Evolutionary conservation across 495 filamentous ascomycete genomes (phyloP), one percentile per base, ranked within the genome.

Genomic region (Clavariopsis aquatica): DNA sequence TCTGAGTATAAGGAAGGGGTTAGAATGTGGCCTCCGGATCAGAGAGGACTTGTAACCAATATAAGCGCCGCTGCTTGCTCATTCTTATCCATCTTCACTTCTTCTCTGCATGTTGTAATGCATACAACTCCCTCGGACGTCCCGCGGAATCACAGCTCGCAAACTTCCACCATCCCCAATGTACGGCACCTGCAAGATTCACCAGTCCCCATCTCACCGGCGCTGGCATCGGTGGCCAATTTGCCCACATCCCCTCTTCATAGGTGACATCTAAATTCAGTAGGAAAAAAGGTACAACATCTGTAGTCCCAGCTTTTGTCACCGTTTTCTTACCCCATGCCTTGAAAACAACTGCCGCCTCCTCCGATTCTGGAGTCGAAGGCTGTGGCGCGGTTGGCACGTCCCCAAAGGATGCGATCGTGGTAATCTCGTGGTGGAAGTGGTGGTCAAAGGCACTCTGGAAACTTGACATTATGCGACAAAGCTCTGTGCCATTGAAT

Each of bases 161-260:
- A 73, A 84, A 84, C 75, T 75, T 79, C 82, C 82, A 84, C 79
- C 79, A 79, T 1, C 78, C 71, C 8, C 70, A 70, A 62, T 82
- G 76, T 60, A 68, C 77, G 23, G 77, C 72, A 2, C 78, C 79
- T 1, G 71, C 78, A 13, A 83, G 61, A 60, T 81, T 83, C 12
- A 69, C 59, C 49, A 76, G 28, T 20, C 52, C 54, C 54, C 52
- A 73, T 49, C 57, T 61, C 3, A 71, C 57, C 23, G 56, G 60
- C 45, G 49, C 61, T 10, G 69, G 69, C 60, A 71, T 69, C 8
- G 69, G 69, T 26, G 69, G 69, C 65, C 65, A 71, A 22, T 41
- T 31, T 23, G 26, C 59, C 82, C 82, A 83, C 57, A 75, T 59
- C 28, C 83, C 83, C 38, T 81, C 82, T 76, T 85, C 83, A 55